Percentiles rank a stretch among this genome's conserved stretches.
These are phyloP conservation scores for Thelonectria discophora DNA, from an alignment of 2,329 filamentous ascomycete genomes.

Conservation along the genomic window DNA sequence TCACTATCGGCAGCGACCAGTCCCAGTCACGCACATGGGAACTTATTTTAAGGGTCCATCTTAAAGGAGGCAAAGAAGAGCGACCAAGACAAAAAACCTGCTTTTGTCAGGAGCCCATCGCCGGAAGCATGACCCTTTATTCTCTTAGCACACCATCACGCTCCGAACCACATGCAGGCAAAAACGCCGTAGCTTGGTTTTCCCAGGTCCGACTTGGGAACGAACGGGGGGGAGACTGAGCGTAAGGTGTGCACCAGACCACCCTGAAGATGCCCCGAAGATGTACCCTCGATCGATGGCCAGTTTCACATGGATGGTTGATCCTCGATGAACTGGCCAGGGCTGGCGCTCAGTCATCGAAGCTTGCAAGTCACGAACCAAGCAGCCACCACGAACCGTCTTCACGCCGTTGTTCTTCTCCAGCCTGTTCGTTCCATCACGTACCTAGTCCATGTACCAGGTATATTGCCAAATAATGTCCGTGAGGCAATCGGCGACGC, in stretches of 20 bases:
- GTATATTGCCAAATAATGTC: constrained; percentile 3
- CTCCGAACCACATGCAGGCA: constrained; percentile 5
- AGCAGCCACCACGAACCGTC: constrained; percentile 1
- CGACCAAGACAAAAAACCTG: background rate
- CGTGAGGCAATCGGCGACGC: constrained; percentile 33
- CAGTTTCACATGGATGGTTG: constrained; percentile 10
- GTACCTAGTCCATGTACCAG: constrained; percentile 17
- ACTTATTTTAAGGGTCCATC: too few relatives aligned
- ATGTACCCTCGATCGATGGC: constrained; percentile 14
- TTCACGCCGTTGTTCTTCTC: constrained; percentile 1
- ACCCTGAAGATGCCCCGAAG: too few relatives aligned
- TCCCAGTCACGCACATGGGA: background rate
- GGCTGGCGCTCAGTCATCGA: background rate
- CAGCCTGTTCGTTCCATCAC: background rate
- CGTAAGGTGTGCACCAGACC: constrained; percentile 8
- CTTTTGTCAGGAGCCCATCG: constrained; percentile 3
- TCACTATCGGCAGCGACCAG: constrained; percentile 1
- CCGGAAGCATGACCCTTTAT: constrained; percentile 5
- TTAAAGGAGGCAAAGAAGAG: too few relatives aligned
- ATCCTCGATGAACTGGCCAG: constrained; percentile 6
- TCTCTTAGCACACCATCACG: background rate
- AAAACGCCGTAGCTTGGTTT: constrained; percentile 2
- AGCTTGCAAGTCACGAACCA: background rate
- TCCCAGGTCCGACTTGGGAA: constrained; percentile 6
- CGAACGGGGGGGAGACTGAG: constrained; percentile 7